Evolutionary conservation across 441 rosid genomes (phyloP), one percentile per base, ranked within the genome.

Genomic region (Populus trichocarpa): DNA sequence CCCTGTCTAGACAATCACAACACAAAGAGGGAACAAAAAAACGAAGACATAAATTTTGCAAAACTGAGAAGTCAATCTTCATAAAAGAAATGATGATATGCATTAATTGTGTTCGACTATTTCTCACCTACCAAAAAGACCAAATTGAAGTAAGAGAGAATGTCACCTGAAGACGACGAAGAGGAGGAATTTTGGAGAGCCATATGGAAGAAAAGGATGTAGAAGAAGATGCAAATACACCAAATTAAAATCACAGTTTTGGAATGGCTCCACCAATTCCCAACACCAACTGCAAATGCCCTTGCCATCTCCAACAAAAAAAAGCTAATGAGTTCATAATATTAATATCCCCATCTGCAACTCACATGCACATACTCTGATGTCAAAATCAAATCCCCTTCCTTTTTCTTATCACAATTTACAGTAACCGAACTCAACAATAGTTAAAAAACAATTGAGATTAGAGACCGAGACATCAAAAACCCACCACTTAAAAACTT

Each of bases 211-310:
- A 89, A 79, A 69, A 76, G 81, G 91, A 82, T 85, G 82, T 86
- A 90, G 35, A 89, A 46, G 80, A 83, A 4, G 69, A 92, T 65
- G 78, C 86, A 90, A 69, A 88, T n/a, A 18, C 80, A 81, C 97
- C 93, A 93, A 75, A 91, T 80, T 2, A 90, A 67, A 82, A 84
- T 80, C 22, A 78, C 85, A 14, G 79, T 81, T 75, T 83, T 89
- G 53, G 89, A 86, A 81, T 80, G 87, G 74, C 79, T 83, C 87
- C 89, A 88, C 90, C 91, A 88, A 64, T 80, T 87, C 22, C 79
- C 72, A 28, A 73, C 22, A 78, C 81, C 75, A 18, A 18, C n/a
- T 6, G 61, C 61, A 53, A 53, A 6, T 18, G 61, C 61, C 72
- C 73, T 66, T 26, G 79, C 77, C 82, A 81, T 80, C 70, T 76